Evolutionary conservation across 805 yeast species (phyloP), one percentile per base, ranked within the genome.

Genomic region (Saccharomycopsis capsularis): DNA sequence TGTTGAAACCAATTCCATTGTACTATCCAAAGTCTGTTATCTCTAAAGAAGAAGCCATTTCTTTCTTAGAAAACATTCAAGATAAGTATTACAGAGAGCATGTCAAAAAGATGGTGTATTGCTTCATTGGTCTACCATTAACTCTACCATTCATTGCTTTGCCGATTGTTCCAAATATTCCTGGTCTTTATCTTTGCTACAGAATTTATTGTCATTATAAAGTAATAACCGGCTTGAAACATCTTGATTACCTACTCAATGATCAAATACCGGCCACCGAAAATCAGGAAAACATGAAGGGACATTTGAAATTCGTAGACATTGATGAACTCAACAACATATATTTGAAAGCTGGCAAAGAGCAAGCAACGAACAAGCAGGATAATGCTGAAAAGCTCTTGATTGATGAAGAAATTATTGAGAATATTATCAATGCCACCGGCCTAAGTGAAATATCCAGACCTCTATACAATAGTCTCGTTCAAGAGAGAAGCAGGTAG

Each of bases 151-250:
- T 71, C 44, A 74, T 74, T 1, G 50, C 70, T 21, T 54, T 72
- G 4, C 76, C 76, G 1, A 66, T 71, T 13, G 56, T 70, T 4
- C 76, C 76, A 21, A 72, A 72, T 55, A 68, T 72, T 21, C 76
- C 76, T 0, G 75, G 76, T 0, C 66, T 72, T 55, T 72, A 71
- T 54, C 56, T 71, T 43, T 66, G 74, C 5, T 72, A 70, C 55
- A 60, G 76, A 44, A 55, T 69, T n/a, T 72, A 70, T 55, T 70
- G 76, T 56, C 69, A 72, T 56, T 47, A 67, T 36, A 70, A 70
- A 56, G 73, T 74, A 1, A 55, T 70, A 18, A 39, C 62, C 21
- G 76, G 76, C 1, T 66, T 69, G 37, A 62, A 63, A 47, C 73
- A 72, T 55, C 60, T 72, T 57, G 64, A 67, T 18, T 69, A 69